phyloP scores from a whole-genome alignment of 2,329 filamentous ascomycete species.

The Aspergillus sp. region DNA sequence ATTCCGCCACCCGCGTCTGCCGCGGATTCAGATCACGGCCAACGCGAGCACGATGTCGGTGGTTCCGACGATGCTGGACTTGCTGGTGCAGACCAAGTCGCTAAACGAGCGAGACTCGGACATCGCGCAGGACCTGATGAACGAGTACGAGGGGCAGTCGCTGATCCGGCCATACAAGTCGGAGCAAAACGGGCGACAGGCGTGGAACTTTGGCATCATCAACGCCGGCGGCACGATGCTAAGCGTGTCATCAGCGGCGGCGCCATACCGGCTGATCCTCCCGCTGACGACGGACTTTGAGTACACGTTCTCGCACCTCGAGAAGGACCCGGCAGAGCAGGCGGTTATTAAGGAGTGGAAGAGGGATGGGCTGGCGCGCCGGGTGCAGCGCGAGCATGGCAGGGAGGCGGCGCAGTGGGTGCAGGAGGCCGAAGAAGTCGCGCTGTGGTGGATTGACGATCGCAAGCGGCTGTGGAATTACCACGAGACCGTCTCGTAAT shows the following conservation, averaged over 20 bases:
- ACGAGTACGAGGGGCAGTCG: conserved; percentile 40
- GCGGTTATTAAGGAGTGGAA: conserved; percentile 25
- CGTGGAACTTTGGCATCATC: conserved; percentile 28
- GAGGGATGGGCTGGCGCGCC: conserved; percentile 16
- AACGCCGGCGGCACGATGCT: conserved; percentile 40
- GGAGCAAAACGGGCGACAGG: conserved; percentile 22
- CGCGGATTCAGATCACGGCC: conserved; percentile 31
- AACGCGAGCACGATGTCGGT: conserved; percentile 37
- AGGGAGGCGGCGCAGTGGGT: conserved; percentile 29
- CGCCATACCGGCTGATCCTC: conserved; percentile 61
- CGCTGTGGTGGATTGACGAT: conserved; percentile 32
- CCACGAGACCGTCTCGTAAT: neutral
- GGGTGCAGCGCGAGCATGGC: conserved; percentile 18
- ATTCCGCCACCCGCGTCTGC: conserved; percentile 37
- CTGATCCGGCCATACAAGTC: conserved; percentile 35
- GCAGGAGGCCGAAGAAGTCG: conserved; percentile 26
- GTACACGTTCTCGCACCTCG: conserved; percentile 27
- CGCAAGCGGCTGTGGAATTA: conserved; percentile 7
- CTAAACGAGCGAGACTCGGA: conserved; percentile 22
- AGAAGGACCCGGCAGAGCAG: conserved; percentile 25
- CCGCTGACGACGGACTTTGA: conserved; percentile 64
- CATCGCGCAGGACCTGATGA: conserved; percentile 32
- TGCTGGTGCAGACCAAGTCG: conserved; percentile 34
- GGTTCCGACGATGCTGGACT: conserved; percentile 38
- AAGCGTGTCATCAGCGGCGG: conserved; percentile 63